Evolutionary conservation across 2,329 filamentous ascomycete species (phyloP), one percentile per base, ranked within the genome.

Genomic region (Aspergillus caelatus): DNA sequence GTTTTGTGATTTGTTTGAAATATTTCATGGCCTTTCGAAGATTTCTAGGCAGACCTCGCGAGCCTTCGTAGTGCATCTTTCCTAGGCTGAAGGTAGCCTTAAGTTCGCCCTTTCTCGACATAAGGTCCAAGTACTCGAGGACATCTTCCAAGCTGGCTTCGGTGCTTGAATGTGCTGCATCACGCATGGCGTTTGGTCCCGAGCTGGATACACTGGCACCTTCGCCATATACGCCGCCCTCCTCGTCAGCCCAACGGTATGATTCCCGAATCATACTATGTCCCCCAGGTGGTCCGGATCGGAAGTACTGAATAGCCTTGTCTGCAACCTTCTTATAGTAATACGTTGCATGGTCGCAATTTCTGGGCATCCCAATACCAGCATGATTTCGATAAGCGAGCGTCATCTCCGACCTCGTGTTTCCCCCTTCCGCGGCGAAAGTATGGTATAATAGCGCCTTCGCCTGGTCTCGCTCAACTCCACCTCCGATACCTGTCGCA

Each of bases 251-350:
- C 71, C 97, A 91, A 62, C 92, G 88, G 80, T 92, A 96, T 8
- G 90, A 88, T 73, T 97, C 91, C 34, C 87, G 86, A 2, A 90
- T 84, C 83, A 96, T 89, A 36, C 86, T 84, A 79, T 91, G 89
- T 5, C 95, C 95, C 12, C 94, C 94, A 0, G 95, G 94, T 1
- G 95, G 94, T 0, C 95, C 96, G 5, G 93, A 93, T 53, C 92
- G 88, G 76, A 93, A 92, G 86, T 93, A 97, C 10, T 84, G 82
- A 63, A 99, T 92, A 10, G 93, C 93, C 80, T 97, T 97, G 78
- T 97, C 93, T 3, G 96, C 95, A 1, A 96, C 95, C 58, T 87
- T 86, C 78, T 95, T 96, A 83, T 99, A 99, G 81, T 94, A 96
- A 72, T 89, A 88, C 56, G 91, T 89, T 1, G 94, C 92, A 67